Conservation (phyloP, 495 filamentous ascomycete genomes). For the Evernia prunastri region DNA sequence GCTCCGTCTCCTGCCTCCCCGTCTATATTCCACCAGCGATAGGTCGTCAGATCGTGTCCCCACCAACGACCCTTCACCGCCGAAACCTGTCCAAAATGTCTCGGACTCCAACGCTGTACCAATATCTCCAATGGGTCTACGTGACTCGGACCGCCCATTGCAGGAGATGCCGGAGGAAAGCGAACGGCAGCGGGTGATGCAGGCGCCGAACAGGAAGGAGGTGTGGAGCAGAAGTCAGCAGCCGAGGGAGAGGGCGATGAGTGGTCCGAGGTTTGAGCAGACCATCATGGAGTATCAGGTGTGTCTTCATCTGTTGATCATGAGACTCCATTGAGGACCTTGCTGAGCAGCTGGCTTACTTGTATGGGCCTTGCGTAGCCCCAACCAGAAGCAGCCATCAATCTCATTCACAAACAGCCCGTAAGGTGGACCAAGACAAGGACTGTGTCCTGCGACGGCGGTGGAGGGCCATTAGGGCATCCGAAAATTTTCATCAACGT, state of each 20-base stretch:
- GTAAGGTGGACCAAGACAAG: slow-evolving; percentile 82
- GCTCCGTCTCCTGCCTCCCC: slow-evolving; percentile 7
- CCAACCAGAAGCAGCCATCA: slow-evolving; percentile 78
- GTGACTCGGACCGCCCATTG: slow-evolving; percentile 40
- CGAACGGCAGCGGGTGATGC: slow-evolving; percentile 54
- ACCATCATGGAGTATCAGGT: slow-evolving; percentile 88
- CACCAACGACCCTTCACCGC: slow-evolving; percentile 50
- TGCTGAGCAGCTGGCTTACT: slow-evolving; percentile 2
- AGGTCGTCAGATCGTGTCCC: slow-evolving; percentile 38
- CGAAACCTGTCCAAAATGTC: slow-evolving; percentile 43
- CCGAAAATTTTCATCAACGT: slow-evolving; percentile 94
- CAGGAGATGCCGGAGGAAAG: slow-evolving; percentile 55
- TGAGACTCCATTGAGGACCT: not conserved
- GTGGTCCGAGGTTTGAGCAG: slow-evolving; percentile 92
- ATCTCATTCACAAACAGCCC: slow-evolving; percentile 91
- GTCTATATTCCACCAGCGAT: slow-evolving; percentile 16
- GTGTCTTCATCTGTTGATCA: slow-evolving; percentile 31
- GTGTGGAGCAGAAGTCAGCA: slow-evolving; percentile 82
- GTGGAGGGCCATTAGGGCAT: slow-evolving; percentile 86
- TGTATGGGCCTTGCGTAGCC: slow-evolving; percentile 49
- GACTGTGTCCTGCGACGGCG: slow-evolving; percentile 83
- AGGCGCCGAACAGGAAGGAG: slow-evolving; percentile 78
- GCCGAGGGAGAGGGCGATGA: slow-evolving; percentile 75
- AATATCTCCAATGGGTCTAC: slow-evolving; percentile 40
- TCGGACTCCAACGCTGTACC: slow-evolving; percentile 57